These are phyloP conservation scores for Penicillium sp. DNA, from an alignment of 2,329 filamentous ascomycete genomes.

Conservation along the genomic window DNA sequence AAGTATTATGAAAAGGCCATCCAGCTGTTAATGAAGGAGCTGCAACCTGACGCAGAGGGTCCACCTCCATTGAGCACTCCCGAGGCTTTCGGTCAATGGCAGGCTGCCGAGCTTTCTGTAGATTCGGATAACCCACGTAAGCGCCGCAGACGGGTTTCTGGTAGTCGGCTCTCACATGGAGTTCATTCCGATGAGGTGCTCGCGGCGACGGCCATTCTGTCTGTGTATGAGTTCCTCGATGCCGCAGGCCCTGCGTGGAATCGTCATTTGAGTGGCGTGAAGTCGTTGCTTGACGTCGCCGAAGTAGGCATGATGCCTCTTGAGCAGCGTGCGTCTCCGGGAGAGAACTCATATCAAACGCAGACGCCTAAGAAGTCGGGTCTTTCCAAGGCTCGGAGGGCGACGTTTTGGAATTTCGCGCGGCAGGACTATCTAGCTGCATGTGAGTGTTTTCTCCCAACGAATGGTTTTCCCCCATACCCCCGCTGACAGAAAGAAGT, in stretches of 20 bases:
- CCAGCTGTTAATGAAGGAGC: slow-evolving; percentile 52
- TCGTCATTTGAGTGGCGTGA: slow-evolving; percentile 63
- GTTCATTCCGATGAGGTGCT: slow-evolving; percentile 57
- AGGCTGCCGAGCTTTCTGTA: slow-evolving; percentile 34
- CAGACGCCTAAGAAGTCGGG: slow-evolving; percentile 32
- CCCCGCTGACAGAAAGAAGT: slow-evolving; percentile 26
- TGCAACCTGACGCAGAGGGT: slow-evolving; percentile 37
- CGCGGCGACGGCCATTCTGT: slow-evolving; percentile 64
- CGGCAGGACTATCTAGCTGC: slow-evolving; percentile 64
- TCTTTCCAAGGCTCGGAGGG: slow-evolving; percentile 56
- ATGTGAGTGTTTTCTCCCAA: slow-evolving; percentile 42
- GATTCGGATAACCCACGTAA: slow-evolving; percentile 45
- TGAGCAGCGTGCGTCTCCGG: slow-evolving; percentile 44
- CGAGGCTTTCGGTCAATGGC: slow-evolving; percentile 38
- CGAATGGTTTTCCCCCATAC: neutral
- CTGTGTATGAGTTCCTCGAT: slow-evolving; percentile 67
- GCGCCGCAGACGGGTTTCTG: slow-evolving; percentile 41
- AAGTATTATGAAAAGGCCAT: slow-evolving; percentile 65
- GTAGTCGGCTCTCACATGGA: slow-evolving; percentile 44
- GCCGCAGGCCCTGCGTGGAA: slow-evolving; percentile 63
- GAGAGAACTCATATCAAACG: slow-evolving; percentile 31
- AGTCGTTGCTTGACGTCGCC: slow-evolving; percentile 56
- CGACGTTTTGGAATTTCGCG: slow-evolving; percentile 67
- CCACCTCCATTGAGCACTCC: slow-evolving; percentile 34
- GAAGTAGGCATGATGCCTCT: slow-evolving; percentile 43